Base-by-base conservation (phyloP, 768 basidiomycete species). In the Mycena filopes region DNA sequence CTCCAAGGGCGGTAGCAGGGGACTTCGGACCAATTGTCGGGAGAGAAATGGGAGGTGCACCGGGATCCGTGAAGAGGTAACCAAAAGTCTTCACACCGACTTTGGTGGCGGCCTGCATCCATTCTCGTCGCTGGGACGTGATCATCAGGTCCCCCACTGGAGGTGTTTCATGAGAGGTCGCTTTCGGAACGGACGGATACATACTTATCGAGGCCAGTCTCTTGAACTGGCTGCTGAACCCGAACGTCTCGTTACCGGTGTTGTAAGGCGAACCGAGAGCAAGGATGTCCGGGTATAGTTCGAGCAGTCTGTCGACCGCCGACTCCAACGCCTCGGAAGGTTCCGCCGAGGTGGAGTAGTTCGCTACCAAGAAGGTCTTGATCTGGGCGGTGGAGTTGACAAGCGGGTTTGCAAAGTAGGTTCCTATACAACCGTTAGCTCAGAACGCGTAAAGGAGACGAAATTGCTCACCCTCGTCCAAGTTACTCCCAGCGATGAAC, bases 1-100 rank as follows among this genome's bases (percentile, higher is more conserved):
- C 77, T 78, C 51, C 51, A 26, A 36, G 36, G 16, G 40, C 36
- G 18, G 51, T 25, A 40, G 25, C 51, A 1, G 16, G 23, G 7
- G 36, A 23, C 15, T 9, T 12, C 8, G 31, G 51, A 1, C 51
- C 51, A 9, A 53, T 5, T 1, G 26, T 48, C 3, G 60, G 53
- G 0, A 6, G 26, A 13, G 33, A 9, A 40, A 55, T 21, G 1
- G 61, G 38, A n/a, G 26, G 38, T 9, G 61, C 60, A 23, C 56
- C 56, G 15, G 73, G 76, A 63, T 80, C 78, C 0, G 76, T 75
- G 71, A 81, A 81, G 10, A 80, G 61, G 58, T 81, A 82, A 4
- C 76, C 81, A 31, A 71, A 80, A 5, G 71, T 75, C 55, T 76
- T 74, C 31, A 80, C 74, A 1, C 78, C 78, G 23, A 63, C 62